These are phyloP conservation scores for Blastobotrys serpentis DNA, from an alignment of 1,139 yeast genomes.

Conservation along the genomic window DNA sequence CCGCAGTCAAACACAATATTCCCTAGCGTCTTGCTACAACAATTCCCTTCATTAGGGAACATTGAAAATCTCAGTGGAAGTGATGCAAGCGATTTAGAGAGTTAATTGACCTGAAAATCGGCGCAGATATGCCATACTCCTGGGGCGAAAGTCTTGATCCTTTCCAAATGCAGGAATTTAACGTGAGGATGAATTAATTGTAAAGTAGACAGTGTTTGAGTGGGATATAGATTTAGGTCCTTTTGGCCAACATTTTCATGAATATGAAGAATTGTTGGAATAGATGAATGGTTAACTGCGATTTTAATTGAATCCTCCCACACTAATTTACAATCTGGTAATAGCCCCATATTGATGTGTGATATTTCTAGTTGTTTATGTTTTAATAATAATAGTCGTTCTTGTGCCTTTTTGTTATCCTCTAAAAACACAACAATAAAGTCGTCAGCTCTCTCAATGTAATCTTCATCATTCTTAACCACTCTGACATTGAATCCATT, in stretches of 20 bases:
- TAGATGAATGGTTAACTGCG: slow-evolving; percentile 27
- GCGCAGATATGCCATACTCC: slow-evolving; percentile 78
- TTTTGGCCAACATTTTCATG: slow-evolving; percentile 68
- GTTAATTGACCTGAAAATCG: slow-evolving; percentile 38
- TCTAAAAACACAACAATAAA: slow-evolving; percentile 56
- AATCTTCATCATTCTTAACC: slow-evolving; percentile 37
- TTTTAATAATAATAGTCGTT: slow-evolving; percentile 39
- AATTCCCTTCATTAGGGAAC: slow-evolving; percentile 27
- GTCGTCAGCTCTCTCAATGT: slow-evolving; percentile 30
- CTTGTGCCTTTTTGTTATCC: slow-evolving; percentile 52
- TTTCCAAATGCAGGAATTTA: slow-evolving; percentile 45
- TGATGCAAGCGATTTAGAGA: slow-evolving; percentile 20
- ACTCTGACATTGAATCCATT: slow-evolving; percentile 48
- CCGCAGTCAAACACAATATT: slow-evolving; percentile 12
- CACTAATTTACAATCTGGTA: slow-evolving; percentile 65
- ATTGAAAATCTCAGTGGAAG: slow-evolving; percentile 17
- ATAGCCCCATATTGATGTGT: slow-evolving; percentile 75
- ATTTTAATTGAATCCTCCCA: slow-evolving; percentile 51
- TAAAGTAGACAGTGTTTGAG: slow-evolving; percentile 16
- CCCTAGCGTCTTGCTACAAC: slow-evolving; percentile 28
- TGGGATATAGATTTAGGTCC: slow-evolving; percentile 43
- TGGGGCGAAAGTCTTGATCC: slow-evolving; percentile 83
- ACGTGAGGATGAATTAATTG: background rate
- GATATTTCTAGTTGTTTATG: slow-evolving; percentile 35
- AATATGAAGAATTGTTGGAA: slow-evolving; percentile 49